phyloP scores from a whole-genome alignment of 2,329 filamentous ascomycete species.

The Thielaviopsis musarum region DNA sequence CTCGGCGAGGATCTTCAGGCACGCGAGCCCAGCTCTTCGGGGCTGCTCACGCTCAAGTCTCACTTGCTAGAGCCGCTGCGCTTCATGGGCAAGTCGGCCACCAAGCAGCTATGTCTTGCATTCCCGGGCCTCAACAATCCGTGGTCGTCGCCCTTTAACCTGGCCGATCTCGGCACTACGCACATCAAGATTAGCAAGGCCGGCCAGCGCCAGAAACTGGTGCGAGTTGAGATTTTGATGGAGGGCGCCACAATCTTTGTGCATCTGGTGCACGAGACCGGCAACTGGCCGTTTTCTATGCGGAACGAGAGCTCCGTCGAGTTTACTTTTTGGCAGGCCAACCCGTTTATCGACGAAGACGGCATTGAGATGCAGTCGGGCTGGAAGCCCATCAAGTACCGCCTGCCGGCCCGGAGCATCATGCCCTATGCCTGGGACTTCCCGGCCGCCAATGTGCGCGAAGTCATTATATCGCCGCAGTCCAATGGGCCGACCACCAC shows the following conservation, averaged over 20 bases:
- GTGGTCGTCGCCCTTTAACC: constrained; percentile 96
- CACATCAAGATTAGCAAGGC: constrained; percentile 88
- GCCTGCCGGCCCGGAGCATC: constrained; percentile 82
- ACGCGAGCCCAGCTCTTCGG: constrained; percentile 79
- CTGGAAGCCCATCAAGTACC: constrained; percentile 85
- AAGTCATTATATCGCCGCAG: constrained; percentile 66
- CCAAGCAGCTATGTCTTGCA: constrained; percentile 83
- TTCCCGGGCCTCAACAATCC: constrained; percentile 91
- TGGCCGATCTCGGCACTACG: constrained; percentile 80
- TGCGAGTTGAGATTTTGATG: constrained; percentile 78
- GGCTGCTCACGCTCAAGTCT: constrained; percentile 59
- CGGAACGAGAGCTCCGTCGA: constrained; percentile 95
- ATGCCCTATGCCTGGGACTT: constrained; percentile 99
- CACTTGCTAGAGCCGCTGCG: constrained; percentile 75
- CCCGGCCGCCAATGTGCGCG: constrained; percentile 89
- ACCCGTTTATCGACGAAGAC: constrained; percentile 85
- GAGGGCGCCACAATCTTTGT: constrained; percentile 89
- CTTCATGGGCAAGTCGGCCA: constrained; percentile 66
- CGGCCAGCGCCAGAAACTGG: constrained; percentile 73
- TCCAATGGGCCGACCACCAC: constrained; percentile 21
- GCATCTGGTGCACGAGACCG: constrained; percentile 75
- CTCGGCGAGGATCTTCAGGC: constrained; percentile 77
- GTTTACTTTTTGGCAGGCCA: constrained; percentile 90
- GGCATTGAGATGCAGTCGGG: constrained; percentile 68
- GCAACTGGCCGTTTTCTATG: constrained; percentile 98